Base-by-base conservation (phyloP, 2,329 filamentous ascomycete genomes). In the Tolypocladium ovalisporum region DNA sequence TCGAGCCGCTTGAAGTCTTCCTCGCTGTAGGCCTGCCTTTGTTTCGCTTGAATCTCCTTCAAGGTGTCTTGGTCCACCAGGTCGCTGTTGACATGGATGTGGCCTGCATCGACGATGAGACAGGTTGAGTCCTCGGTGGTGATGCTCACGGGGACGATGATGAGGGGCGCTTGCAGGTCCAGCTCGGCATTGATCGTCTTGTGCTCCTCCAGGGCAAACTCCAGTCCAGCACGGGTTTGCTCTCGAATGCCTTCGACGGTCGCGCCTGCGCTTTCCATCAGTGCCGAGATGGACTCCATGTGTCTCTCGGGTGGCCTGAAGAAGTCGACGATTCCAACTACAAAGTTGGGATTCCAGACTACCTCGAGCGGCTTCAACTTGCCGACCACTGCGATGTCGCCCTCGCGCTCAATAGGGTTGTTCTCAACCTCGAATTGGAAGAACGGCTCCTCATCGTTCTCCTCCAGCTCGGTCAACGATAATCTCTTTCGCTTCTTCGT, bases 101-200 rank as follows among this genome's bases (percentile, higher is more conserved):
- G 94, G 78, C 94, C 94, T 44, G 94, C 94, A 74, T 99, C 94
- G 2, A 99, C 75, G 63, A 99, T 97, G 59, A 99, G 78, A 67
- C 94, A 99, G 5, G 90, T 88, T 0, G 90, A 90, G 60, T 83
- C 86, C 65, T 86, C 79, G 27, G 86, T 83, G 0, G 87, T 93
- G 58, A 99, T 94, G 66, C 88, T 96, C 68, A 97, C 91, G 0
- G 94, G 94, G 12, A 99, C 84, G 62, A 99, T 97, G 63, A 99
- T 95, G 1, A 99, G 82, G 39, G 94, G 94, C 0, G 94, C 94
- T 68, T 97, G 92, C 15, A 99, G 83, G 70, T 99, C 94, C 49
- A 99, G 79, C 65, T 97, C 90, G 17, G 93, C 93, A 66, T 99
- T 96, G 69, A 99, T 87, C 2, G 94, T 97, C 77, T 96, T 97